A percentile compares a stretch with the other conserved stretches of the same genome.
These are phyloP conservation scores for Cystoderma amianthinum DNA, from an alignment of 768 basidiomycete genomes.

Conservation along the genomic window DNA sequence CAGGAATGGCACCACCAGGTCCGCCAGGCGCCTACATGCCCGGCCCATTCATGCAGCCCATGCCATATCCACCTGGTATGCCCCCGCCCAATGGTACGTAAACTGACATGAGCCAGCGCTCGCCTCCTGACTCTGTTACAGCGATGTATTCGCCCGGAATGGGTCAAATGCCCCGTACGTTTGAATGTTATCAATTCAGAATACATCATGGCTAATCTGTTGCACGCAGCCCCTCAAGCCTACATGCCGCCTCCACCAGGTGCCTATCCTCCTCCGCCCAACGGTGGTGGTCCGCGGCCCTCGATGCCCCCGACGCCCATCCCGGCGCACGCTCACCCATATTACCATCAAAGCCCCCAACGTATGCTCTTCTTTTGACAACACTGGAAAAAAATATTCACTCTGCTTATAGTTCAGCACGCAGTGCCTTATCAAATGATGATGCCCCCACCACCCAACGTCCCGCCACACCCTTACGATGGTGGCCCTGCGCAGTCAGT, in stretches of 20 bases:
- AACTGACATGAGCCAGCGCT: background rate
- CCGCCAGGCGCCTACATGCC: slow-evolving; percentile 79
- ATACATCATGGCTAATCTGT: too few relatives aligned
- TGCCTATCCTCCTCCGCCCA: slow-evolving; percentile 71
- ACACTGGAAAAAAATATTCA: slow-evolving; percentile 20
- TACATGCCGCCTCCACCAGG: slow-evolving; percentile 82
- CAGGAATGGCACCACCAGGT: slow-evolving; percentile 71
- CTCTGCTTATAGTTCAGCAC: slow-evolving; percentile 59
- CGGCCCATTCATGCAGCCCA: slow-evolving; percentile 76
- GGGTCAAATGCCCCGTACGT: slow-evolving; percentile 86
- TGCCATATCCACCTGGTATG: slow-evolving; percentile 78
- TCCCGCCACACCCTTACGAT: slow-evolving; percentile 70
- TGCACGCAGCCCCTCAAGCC: slow-evolving; percentile 51
- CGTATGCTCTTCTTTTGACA: slow-evolving; percentile 34
- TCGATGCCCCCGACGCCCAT: slow-evolving; percentile 93
- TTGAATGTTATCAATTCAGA: too few relatives aligned
- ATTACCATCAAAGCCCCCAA: slow-evolving; percentile 88
- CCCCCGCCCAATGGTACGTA: slow-evolving; percentile 69
- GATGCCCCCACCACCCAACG: slow-evolving; percentile 75
- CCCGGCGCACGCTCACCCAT: slow-evolving; percentile 79
- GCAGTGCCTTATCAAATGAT: slow-evolving; percentile 89
- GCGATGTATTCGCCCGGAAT: slow-evolving; percentile 84
- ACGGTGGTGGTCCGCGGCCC: slow-evolving; percentile 71
- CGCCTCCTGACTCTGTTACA: slow-evolving; percentile 9
- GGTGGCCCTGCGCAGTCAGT: slow-evolving; percentile 62